Evolutionary conservation across 2,329 filamentous ascomycete species (phyloP).

Genomic region (Fusarium humuli): DNA sequence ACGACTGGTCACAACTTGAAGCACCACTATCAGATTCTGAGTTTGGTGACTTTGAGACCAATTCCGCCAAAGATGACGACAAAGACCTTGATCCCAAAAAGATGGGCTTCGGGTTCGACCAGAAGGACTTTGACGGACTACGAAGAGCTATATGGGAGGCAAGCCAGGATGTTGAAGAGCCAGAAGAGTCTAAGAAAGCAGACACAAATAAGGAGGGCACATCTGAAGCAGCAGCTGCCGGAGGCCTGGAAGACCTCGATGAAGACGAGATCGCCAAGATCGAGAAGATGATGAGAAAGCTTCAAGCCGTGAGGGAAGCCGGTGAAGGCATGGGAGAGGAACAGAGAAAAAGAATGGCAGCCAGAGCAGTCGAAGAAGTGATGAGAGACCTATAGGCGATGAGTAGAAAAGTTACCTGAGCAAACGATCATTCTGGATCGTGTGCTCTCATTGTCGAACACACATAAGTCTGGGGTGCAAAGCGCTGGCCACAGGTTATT

Average conservation of each 20-base stretch:
- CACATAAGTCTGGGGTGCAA: neutral
- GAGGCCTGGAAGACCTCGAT: slow-evolving; percentile 57
- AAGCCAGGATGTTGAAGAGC: slow-evolving; percentile 42
- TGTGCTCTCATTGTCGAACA: neutral
- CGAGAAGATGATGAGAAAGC: slow-evolving; percentile 72
- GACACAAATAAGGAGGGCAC: slow-evolving; percentile 29
- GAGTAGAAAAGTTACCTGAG: neutral
- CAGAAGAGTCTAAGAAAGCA: slow-evolving; percentile 11
- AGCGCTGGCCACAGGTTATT: neutral
- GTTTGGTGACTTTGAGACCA: slow-evolving; percentile 51
- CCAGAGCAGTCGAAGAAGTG: slow-evolving; percentile 71
- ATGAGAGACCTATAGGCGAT: slow-evolving; percentile 66
- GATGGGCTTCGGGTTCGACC: slow-evolving; percentile 65
- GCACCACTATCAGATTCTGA: slow-evolving; percentile 45
- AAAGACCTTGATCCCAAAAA: slow-evolving; percentile 59
- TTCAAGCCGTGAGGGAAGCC: slow-evolving; percentile 71
- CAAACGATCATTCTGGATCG: neutral
- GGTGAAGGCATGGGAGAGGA: slow-evolving; percentile 69
- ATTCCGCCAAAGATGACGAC: slow-evolving; percentile 50
- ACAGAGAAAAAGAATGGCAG: slow-evolving; percentile 70
- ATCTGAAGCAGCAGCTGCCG: slow-evolving; percentile 22
- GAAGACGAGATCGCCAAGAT: slow-evolving; percentile 68
- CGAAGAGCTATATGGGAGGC: slow-evolving; percentile 63
- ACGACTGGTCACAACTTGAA: slow-evolving; percentile 67
- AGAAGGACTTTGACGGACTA: slow-evolving; percentile 64